Conservation (phyloP, 2,329 filamentous ascomycete genomes). For the Knufia petricola region DNA sequence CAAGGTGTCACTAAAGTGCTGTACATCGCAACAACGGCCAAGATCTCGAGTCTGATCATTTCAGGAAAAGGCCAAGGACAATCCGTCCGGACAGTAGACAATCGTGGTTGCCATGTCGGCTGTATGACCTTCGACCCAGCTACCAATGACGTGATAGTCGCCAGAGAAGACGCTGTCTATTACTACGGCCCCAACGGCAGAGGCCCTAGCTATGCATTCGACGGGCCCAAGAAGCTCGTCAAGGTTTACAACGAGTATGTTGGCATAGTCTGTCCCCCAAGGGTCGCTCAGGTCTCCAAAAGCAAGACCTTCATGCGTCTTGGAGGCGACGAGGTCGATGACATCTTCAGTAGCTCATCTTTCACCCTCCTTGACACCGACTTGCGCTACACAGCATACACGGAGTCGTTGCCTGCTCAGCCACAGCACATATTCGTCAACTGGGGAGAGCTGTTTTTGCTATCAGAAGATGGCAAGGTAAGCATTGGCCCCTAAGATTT, state of each 20-base stretch:
- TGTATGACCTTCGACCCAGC: slow-evolving; percentile 83
- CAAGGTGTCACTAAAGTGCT: slow-evolving; percentile 60
- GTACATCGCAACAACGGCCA: slow-evolving; percentile 83
- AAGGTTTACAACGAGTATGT: slow-evolving; percentile 76
- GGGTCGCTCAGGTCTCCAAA: slow-evolving; percentile 42
- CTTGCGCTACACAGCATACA: slow-evolving; percentile 79
- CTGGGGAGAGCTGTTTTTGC: slow-evolving; percentile 86
- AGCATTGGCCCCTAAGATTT: slow-evolving; percentile 16
- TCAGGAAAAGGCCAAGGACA: slow-evolving; percentile 83
- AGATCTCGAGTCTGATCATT: slow-evolving; percentile 77
- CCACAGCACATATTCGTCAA: slow-evolving; percentile 72
- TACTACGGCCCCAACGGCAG: slow-evolving; percentile 79
- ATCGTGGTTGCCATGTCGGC: slow-evolving; percentile 80
- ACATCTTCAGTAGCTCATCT: slow-evolving; percentile 74
- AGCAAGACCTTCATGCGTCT: slow-evolving; percentile 62
- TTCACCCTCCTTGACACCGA: slow-evolving; percentile 90
- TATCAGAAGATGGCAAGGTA: slow-evolving; percentile 87
- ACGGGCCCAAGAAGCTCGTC: slow-evolving; percentile 77
- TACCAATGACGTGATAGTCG: slow-evolving; percentile 81
- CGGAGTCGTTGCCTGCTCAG: slow-evolving; percentile 71
- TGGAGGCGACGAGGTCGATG: slow-evolving; percentile 61
- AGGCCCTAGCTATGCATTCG: slow-evolving; percentile 81
- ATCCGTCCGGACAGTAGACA: slow-evolving; percentile 78
- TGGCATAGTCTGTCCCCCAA: slow-evolving; percentile 72
- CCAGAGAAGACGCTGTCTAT: slow-evolving; percentile 88